Base-by-base conservation (phyloP, 345 rosid species). In the Melaleuca quinquenervia region DNA sequence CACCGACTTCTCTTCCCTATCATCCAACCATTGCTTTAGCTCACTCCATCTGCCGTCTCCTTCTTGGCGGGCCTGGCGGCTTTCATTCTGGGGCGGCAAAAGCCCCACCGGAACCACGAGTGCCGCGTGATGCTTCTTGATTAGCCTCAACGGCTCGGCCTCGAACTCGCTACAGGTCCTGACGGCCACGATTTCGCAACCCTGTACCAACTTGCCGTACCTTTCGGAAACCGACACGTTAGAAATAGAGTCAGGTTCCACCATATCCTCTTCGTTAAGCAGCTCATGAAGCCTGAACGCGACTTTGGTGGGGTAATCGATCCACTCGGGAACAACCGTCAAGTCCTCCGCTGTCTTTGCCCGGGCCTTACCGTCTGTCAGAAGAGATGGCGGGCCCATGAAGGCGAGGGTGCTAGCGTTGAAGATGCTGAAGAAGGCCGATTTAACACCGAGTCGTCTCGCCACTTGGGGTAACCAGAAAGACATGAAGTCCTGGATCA, bases 381-480 rank as follows among this genome's bases (percentile, higher is more conserved):
- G 5, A 60, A 56, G 50, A 45, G 86, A 16, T 11, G 90, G 87
- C 11, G 91, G 84, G 27, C 91, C 88, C 11, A 11, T 0, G 44
- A 87, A 91, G 22, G 86, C 85, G 26, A 84, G 22, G 18, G 55
- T 7, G 9, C 86, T 82, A 5, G 92, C 93, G 27, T 49, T 82
- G 86, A 82, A 86, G 11, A 91, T 84, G 53, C 87, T 85, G 62
- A 90, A 88, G 78, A 75, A 88, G 22, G 85, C 91, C 6, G 84
- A 53, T 75, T 54, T 55, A 52, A 90, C 55, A 2, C 91, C 85
- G 7, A 90, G 56, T 44, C 50, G 86, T 50, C 86, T 26, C 16
- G 89, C 88, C 15, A 87, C 50, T 2, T 87, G 62, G 26, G 93
- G 92, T 15, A 92, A 75, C 92, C 92, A 92, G 82, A 90, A 85